Base-by-base conservation (phyloP, 495 filamentous ascomycete species). In the Penicillium roqueforti region DNA sequence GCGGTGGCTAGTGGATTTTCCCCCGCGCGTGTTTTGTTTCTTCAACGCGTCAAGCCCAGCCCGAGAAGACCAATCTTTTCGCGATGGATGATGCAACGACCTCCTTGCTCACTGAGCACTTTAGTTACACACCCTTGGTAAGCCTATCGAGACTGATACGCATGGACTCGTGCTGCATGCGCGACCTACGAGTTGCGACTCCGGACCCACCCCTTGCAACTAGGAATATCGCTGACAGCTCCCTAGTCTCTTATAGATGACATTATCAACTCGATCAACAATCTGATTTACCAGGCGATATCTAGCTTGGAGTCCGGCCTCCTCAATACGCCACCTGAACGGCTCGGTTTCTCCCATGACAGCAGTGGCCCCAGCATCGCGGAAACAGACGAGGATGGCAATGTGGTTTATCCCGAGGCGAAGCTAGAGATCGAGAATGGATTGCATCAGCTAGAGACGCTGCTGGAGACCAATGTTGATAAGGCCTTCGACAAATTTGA, bases 181-280 rank as follows among this genome's bases (percentile, higher is more conserved):
- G 36, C 47, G 48, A 20, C 20, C 49, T 48, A 42, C 44, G 28
- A 31, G 9, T 14, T 46, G 25, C 43, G 26, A 31, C 26, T 20
- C 41, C 26, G 18, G 51, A 48, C 42, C 55, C 43, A 53, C 46
- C 58, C 41, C 42, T 48, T 57, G 36, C 32, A 38, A 61, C n/a
- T 18, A 63, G 47, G 53, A 41, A 52, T 20, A 47, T 62, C 44
- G 60, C 69, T 69, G 45, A 68, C 56, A 31, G 11, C 18, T 42
- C 19, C 50, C 41, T 55, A 96, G 92, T 87, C 87, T 55, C 81
- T 98, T 20, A 85, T 98, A 66, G 93, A 98, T 79, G 93, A 97
- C 66, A 88, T 98, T 56, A 96, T 97, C 74, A 97, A 98, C 76
- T 85, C 85, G 54, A 83, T 96, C 62, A 97, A 97, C 76, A 87